Conservation (phyloP, 176 grass and related monocot genomes). For the Zoysia pacifica region DNA sequence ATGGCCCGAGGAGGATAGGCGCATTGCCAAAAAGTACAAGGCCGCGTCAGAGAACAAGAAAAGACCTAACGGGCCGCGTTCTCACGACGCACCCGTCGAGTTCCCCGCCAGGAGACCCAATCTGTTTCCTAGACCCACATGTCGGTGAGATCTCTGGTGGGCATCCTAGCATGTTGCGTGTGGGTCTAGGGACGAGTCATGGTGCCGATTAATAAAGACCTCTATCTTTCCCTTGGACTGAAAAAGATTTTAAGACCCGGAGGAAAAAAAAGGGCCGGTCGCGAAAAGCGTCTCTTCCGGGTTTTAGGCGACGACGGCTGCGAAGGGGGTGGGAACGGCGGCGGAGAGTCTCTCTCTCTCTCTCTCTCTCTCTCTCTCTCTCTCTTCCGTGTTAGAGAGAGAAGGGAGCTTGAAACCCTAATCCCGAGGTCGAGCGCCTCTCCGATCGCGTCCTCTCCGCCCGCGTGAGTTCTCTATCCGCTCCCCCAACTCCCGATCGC, state of each 20-base stretch:
- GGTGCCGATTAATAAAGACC: conserved; percentile 47
- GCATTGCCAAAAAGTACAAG: conserved; percentile 40
- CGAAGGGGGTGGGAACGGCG: neutral
- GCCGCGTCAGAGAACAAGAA: conserved; percentile 33
- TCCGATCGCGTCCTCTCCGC: conserved; percentile 11
- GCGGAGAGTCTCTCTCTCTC: neutral
- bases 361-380: neutral
- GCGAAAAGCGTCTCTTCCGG: conserved; percentile 26
- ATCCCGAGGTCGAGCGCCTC: conserved; percentile 1
- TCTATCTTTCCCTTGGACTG: neutral
- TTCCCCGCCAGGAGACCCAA: neutral
- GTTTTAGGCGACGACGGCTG: conserved; percentile 24
- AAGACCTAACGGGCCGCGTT: conserved; percentile 17
- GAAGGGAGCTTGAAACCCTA: conserved; percentile 24
- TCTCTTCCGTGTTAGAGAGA: neutral
- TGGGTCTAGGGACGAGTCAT: neutral
- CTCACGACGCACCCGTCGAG: neutral
- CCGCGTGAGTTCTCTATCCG: conserved; percentile 33
- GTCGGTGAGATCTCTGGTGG: neutral
- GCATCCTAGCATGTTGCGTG: neutral
- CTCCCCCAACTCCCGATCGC: conserved; percentile 41
- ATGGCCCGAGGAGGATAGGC: conserved; percentile 23
- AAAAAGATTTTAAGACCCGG: conserved; percentile 4
- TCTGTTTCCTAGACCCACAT: neutral
- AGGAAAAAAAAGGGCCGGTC: conserved; percentile 21